Evolutionary conservation across 306 rosid genomes (phyloP), one percentile per base, ranked within the genome.

Genomic region (Cicer arietinum): DNA sequence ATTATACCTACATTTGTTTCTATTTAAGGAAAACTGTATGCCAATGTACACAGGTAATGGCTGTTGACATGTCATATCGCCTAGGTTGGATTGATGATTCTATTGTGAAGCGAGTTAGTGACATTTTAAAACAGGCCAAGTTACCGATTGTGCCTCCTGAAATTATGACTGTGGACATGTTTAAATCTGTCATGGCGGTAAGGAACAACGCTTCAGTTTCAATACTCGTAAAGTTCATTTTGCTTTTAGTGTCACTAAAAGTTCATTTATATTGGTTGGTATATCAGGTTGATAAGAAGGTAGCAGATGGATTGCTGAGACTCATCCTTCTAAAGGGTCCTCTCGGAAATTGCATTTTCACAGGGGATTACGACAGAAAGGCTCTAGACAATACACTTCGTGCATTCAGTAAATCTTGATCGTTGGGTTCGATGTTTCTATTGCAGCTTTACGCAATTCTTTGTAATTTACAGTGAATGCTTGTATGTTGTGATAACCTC

Each of bases 31-130:
- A 81, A 80, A 37, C 63, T 79, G 42, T 79, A 14, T 85, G 80
- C 53, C 65, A 47, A 80, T 74, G 53, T 68, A 52, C 82, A 70
- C 86, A 95, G 99, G 92, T 88, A 54, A 94, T 92, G 97, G 97
- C 99, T 58, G 96, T 89, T 76, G 98, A 94, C 83, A 85, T 94
- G 97, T 92, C 99, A 46, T 78, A 88, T 64, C 96, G 97, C 76
- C 93, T 95, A 10, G 99, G 93, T 50, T 92, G 99, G 99, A 90
- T 95, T 39, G 98, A 95, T 18, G 96, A 90, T 66, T 85, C 97
- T 65, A 70, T 95, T 30, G 97, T 89, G 60, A 86, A 88, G 83
- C 89, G 96, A 85, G 92, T 89, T 69, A 82, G 30, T 39, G 74
- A 77, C 84, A 89, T 94, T 83, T 82, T 95, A 60, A 77, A 84